A percentile compares a stretch with the other conserved stretches of the same genome.
Conservation (phyloP, 768 basidiomycete species). For the Lactarius deliciosus region DNA sequence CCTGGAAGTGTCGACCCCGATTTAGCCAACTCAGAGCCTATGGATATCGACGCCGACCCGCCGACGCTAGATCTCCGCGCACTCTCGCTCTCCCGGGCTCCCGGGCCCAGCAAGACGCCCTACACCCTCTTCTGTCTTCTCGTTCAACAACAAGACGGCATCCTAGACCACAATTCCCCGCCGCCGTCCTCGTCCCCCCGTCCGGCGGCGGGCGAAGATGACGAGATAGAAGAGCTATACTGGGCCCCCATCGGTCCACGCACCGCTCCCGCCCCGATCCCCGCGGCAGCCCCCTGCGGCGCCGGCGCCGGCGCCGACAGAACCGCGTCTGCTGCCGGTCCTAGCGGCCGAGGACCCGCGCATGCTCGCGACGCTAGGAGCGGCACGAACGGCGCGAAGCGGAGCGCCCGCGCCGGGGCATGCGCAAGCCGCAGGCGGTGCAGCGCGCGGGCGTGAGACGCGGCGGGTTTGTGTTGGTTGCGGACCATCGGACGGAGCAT, state of each 20-base stretch:
- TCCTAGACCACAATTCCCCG: neutral
- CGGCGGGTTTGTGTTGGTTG: conserved; percentile 22
- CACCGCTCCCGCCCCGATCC: neutral
- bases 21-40: conserved; percentile 8
- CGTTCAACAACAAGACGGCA: neutral
- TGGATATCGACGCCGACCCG: conserved; percentile 14
- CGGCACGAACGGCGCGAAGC: conserved; percentile 21
- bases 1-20: neutral
- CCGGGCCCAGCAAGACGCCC: neutral
- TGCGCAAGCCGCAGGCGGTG: conserved; percentile 20
- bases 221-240: conserved; percentile 20
- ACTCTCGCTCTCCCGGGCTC: conserved; percentile 12
- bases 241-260: conserved; percentile 5
- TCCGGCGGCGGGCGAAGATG: conserved; percentile 9
- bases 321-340: conserved; percentile 10
- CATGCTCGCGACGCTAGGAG: conserved; percentile 16
- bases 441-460: conserved; percentile 11
- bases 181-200: neutral
- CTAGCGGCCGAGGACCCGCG: conserved; percentile 20
- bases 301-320: neutral
- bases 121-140: neutral
- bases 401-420: conserved; percentile 9
- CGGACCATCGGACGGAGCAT: neutral
- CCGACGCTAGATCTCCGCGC: conserved; percentile 23
- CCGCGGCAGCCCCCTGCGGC: neutral